Conservation (phyloP, 805 yeast species). For the Komagataella ulmi region DNA sequence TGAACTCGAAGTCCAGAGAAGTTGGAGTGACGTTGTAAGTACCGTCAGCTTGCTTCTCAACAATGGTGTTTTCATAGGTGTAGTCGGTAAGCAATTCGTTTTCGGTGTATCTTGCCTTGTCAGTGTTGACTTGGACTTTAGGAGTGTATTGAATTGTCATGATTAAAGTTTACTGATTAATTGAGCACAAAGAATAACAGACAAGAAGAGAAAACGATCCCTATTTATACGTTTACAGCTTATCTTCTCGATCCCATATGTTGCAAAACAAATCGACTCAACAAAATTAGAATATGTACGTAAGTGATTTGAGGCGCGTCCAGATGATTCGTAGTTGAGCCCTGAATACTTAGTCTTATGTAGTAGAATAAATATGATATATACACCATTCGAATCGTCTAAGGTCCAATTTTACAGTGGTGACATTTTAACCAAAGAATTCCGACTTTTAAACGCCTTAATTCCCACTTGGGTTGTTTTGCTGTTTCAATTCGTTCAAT, state of each 20-base stretch:
- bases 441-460: not conserved
- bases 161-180: not conserved
- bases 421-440: not conserved
- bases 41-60: constrained; percentile 38
- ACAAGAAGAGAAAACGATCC: not conserved
- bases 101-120: constrained; percentile 35
- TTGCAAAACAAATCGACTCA: not conserved
- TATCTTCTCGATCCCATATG: not conserved
- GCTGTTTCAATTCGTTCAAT: not conserved
- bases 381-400: not conserved
- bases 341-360: not conserved
- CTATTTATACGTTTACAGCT: not conserved
- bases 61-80: constrained; percentile 66
- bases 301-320: not conserved
- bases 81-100: constrained; percentile 46
- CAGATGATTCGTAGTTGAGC: not conserved
- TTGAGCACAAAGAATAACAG: not conserved
- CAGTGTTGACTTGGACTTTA: constrained; percentile 40
- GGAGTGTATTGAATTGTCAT: constrained; percentile 22
- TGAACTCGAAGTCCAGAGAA: constrained; percentile 66
- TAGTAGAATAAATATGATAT: too few species aligned
- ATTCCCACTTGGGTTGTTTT: not conserved
- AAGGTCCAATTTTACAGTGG: not conserved
- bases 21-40: constrained; percentile 54
- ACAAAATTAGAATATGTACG: not conserved